phyloP scores from a whole-genome alignment of 495 filamentous ascomycete genomes.

The Pseudoneurospora amorphoporcata region DNA sequence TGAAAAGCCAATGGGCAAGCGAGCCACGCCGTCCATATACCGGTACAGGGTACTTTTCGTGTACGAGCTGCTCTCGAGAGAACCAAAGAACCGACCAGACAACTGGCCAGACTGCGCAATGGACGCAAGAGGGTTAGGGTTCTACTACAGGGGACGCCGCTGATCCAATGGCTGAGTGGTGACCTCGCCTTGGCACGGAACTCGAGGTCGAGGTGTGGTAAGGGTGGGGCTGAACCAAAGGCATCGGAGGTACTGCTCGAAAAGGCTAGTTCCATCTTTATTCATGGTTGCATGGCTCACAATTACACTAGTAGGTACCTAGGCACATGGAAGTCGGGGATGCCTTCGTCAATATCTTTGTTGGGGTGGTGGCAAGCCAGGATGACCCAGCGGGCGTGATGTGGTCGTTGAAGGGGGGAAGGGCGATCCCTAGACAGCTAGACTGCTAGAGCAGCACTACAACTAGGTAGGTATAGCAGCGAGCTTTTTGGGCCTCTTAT shows the following conservation, averaged over 20 bases:
- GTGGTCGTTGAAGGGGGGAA: not conserved
- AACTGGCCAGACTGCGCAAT: not conserved
- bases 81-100: not conserved
- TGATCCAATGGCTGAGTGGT: not conserved
- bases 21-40: not conserved
- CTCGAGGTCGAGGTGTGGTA: not conserved
- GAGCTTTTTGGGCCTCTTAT: not conserved
- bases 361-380: not conserved
- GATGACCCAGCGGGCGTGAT: not conserved
- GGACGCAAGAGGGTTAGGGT: not conserved
- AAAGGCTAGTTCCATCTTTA: not conserved
- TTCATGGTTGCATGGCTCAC: not conserved
- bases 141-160: not conserved
- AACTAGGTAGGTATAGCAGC: not conserved
- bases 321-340: not conserved
- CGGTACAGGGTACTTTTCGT: not conserved
- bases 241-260: not conserved
- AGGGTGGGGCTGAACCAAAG: not conserved
- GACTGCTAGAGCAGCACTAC: not conserved
- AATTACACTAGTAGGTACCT: not conserved
- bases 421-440: not conserved
- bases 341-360: not conserved
- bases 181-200: not conserved
- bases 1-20: not conserved
- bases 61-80: not conserved